Base-by-base conservation (phyloP, 2,329 filamentous ascomycete species). In the Amphichorda felina region DNA sequence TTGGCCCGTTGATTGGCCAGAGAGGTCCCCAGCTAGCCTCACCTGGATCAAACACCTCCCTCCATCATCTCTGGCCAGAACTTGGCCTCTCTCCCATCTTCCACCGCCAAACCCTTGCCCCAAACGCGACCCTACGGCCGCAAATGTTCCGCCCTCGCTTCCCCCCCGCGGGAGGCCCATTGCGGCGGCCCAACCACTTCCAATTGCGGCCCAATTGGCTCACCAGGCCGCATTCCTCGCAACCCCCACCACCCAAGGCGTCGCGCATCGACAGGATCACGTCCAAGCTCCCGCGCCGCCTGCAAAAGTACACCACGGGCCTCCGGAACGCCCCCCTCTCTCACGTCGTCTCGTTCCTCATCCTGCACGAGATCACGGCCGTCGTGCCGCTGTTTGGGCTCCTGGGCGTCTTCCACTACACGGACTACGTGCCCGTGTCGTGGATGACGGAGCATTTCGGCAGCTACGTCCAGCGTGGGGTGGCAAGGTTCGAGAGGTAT, bases 331-430 rank as follows among this genome's bases (percentile, higher is more conserved):
- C 87, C 1, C 91, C 91, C 0, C 57, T 87, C 30, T 84, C 84
- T 1, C 86, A 95, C 59, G 67, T 94, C 29, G 75, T 81, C 2
- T 79, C 89, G 0, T 98, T 98, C 55, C 65, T 96, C 9, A 64
- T 95, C 27, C 70, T 98, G 0, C 91, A 98, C 63, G 91, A 98
- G 57, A 54, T 95, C 30, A 96, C 91, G 1, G 89, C 91, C 8
- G 62, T 95, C 9, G 57, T 89, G 2, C 89, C 89, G 0, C 60
- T 96, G 0, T 55, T 93, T 27, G 79, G 73, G 0, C 69, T 96
- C 1, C 77, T 83, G 16, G 78, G 70, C 1, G 54, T 75, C 2
- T 94, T 98, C 56, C 84, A 96, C 60, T 87, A 85, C 53, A 76
- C 75, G 2, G 66, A 77, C 41, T 82, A 81, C 68, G 67, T 86